phyloP scores from a whole-genome alignment of 805 yeast species.

The Suhomyces sp. region DNA sequence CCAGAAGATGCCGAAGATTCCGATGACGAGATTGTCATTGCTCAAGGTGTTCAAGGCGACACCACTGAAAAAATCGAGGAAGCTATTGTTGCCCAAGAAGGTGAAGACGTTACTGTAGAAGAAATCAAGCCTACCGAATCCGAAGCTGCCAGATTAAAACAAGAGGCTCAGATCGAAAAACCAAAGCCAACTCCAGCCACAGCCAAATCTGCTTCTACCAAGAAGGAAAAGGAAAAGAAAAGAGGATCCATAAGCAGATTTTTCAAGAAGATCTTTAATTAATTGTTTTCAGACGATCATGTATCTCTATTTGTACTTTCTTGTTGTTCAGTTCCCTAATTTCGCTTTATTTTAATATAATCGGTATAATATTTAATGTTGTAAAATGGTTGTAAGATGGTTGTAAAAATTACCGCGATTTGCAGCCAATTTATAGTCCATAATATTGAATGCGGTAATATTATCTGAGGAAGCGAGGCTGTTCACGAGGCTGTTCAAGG shows the following conservation, averaged over 20 bases:
- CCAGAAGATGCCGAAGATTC: conserved; percentile 10
- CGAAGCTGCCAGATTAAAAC: conserved; percentile 35
- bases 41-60: conserved; percentile 42
- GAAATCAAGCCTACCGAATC: conserved; percentile 41
- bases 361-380: not conserved
- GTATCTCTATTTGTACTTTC: not conserved
- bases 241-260: conserved; percentile 12
- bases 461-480: not conserved
- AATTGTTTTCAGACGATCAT: not conserved
- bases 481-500: no score
- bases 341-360: conserved; percentile 1
- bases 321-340: conserved; percentile 1
- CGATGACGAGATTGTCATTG: conserved; percentile 39
- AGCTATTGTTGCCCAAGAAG: conserved; percentile 33
- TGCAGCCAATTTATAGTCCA: not conserved
- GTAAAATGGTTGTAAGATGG: no score
- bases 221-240: conserved; percentile 12
- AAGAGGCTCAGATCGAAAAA: conserved; percentile 23
- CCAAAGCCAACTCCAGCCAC: conserved; percentile 8
- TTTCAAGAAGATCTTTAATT: conserved; percentile 14
- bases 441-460: no score
- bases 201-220: conserved; percentile 12
- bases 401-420: not conserved
- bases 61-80: conserved; percentile 28
- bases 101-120: conserved; percentile 37